Percentiles rank a stretch among this genome's conserved stretches.
Conservation (phyloP, 116 monocot species). For the Dioscorea cayenensis region DNA sequence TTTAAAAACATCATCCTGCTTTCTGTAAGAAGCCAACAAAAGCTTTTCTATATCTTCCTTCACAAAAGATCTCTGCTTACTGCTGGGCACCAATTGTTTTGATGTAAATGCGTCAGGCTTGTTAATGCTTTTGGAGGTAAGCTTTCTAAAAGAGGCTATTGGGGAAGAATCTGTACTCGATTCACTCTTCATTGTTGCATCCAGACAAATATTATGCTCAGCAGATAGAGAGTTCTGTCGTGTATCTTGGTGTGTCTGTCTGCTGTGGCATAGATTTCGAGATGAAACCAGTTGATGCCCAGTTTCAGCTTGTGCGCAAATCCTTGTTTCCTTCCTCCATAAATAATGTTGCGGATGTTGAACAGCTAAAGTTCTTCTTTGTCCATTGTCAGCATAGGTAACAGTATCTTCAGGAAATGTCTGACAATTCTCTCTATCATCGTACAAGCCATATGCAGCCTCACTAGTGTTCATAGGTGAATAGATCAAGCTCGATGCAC, state of each 20-base stretch:
- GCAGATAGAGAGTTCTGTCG: constrained; percentile 6
- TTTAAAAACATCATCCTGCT: constrained; percentile 10
- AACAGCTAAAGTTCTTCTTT: constrained; percentile 4
- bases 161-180: constrained; percentile 55
- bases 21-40: constrained; percentile 3
- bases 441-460: constrained; percentile 1
- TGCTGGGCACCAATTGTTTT: constrained; percentile 8
- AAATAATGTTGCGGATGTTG: constrained; percentile 13
- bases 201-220: constrained; percentile 19
- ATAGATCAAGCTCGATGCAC: not conserved
- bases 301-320: constrained; percentile 1
- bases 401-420: constrained; percentile 6
- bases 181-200: constrained; percentile 25
- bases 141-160: constrained; percentile 18
- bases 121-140: constrained; percentile 13
- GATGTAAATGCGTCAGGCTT: constrained; percentile 14
- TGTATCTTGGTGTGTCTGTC: not conserved
- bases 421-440: constrained; percentile 15
- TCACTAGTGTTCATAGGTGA: constrained; percentile 14
- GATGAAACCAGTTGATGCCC: constrained; percentile 7
- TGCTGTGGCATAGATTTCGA: constrained; percentile 5
- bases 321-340: constrained; percentile 2
- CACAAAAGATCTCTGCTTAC: constrained; percentile 7
- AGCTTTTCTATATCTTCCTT: constrained; percentile 18
- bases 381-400: constrained; percentile 5